These are phyloP conservation scores for Podosphaera xanthii DNA, from an alignment of 2,329 filamentous ascomycete genomes.

Conservation along the genomic window DNA sequence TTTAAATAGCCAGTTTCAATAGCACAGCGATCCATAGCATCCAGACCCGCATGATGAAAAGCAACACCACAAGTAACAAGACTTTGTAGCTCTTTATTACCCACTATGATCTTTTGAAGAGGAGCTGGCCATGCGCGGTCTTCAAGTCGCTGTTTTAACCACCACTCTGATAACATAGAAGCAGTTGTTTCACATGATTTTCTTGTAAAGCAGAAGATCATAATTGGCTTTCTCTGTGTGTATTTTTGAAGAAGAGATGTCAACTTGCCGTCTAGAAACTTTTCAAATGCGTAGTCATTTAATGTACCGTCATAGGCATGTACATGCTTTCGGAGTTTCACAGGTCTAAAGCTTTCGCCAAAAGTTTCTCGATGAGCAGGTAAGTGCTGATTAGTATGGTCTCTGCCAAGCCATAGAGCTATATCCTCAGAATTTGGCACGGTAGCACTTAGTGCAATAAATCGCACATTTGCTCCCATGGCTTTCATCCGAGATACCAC, in stretches of 20 bases:
- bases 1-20: constrained; percentile 47
- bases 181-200: constrained; percentile 49
- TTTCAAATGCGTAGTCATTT: constrained; percentile 64
- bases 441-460: constrained; percentile 63
- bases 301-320: constrained; percentile 38
- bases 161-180: constrained; percentile 41
- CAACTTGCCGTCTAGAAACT: constrained; percentile 40
- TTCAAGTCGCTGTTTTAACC: constrained; percentile 25
- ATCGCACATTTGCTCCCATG: constrained; percentile 50
- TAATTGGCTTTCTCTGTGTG: constrained; percentile 48
- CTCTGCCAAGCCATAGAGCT: constrained; percentile 54
- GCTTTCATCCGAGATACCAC: constrained; percentile 78
- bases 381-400: constrained; percentile 31
- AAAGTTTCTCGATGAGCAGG: constrained; percentile 49
- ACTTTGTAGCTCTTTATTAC: constrained; percentile 35
- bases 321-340: constrained; percentile 53
- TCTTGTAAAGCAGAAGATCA: constrained; percentile 65
- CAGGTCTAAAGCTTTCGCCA: constrained; percentile 59
- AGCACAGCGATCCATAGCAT: constrained; percentile 34
- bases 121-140: constrained; percentile 43
- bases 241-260: constrained; percentile 42
- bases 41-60: constrained; percentile 63
- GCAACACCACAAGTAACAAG: constrained; percentile 36
- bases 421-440: constrained; percentile 67
- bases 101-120: constrained; percentile 24